A percentile compares a stretch with the other conserved stretches of the same genome.
phyloP scores from a whole-genome alignment of 257 asterid genomes.

The Ophiorrhiza pumila region DNA sequence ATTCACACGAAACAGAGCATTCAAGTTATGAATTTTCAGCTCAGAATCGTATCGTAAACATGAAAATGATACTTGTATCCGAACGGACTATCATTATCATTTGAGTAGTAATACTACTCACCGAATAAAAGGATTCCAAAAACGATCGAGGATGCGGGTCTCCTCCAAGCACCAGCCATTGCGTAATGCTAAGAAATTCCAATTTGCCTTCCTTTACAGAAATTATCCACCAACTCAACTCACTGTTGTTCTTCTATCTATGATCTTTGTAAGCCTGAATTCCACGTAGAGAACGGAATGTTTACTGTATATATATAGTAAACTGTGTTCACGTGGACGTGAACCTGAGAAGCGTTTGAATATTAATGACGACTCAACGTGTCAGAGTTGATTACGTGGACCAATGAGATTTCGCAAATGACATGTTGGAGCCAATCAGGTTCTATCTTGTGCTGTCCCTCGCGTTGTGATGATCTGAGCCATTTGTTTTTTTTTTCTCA shows the following conservation, averaged over 20 bases:
- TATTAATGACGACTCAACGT: neutral
- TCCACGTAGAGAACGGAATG: no score
- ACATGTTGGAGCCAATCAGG: slow-evolving; percentile 36
- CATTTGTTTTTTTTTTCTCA: slow-evolving; percentile 11
- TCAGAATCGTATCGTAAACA: neutral
- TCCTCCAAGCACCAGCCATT: slow-evolving; percentile 59
- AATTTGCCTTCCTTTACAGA: neutral
- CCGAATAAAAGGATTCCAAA: slow-evolving; percentile 51
- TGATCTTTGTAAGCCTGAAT: no score
- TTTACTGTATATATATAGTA: no score
- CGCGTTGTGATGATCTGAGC: slow-evolving; percentile 30
- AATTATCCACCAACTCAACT: neutral
- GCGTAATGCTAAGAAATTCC: slow-evolving; percentile 22
- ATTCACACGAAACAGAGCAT: neutral
- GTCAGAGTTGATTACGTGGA: slow-evolving; percentile 57
- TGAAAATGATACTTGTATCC: no score
- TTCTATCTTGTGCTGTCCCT: slow-evolving; percentile 16
- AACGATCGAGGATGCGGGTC: slow-evolving; percentile 44
- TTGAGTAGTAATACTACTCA: slow-evolving; percentile 25
- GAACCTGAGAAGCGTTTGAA: no score
- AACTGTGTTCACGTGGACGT: no score
- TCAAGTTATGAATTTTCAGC: neutral
- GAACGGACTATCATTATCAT: neutral
- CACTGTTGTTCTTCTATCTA: neutral
- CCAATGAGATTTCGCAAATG: slow-evolving; percentile 33